Evolutionary conservation across 2,329 filamentous ascomycete genomes (phyloP).

Genomic region (Penicillium sp.): DNA sequence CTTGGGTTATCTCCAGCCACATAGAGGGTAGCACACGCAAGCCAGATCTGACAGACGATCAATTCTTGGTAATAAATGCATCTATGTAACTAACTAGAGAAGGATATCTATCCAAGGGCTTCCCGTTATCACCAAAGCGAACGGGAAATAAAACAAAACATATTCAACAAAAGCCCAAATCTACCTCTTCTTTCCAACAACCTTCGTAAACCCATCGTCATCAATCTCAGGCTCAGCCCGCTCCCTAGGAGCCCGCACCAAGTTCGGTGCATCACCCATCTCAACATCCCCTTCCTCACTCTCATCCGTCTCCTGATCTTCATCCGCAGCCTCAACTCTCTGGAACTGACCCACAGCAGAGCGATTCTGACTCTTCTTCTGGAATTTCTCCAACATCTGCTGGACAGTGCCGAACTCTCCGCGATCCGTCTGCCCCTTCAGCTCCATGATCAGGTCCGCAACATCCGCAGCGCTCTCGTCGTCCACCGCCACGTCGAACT

Average conservation of each 20-base stretch:
- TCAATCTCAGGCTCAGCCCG: conserved; percentile 69
- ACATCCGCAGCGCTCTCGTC: conserved; percentile 79
- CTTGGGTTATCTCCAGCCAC: background rate
- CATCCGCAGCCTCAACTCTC: conserved; percentile 42
- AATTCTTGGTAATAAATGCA: conserved; percentile 2
- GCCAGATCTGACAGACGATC: background rate
- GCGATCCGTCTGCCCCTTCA: conserved; percentile 62
- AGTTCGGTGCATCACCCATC: conserved; percentile 66
- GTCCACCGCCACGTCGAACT: conserved; percentile 90
- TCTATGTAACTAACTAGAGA: conserved; percentile 6
- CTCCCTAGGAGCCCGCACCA: conserved; percentile 58
- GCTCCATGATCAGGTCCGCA: conserved; percentile 67
- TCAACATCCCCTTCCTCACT: conserved; percentile 56
- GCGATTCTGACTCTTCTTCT: conserved; percentile 38
- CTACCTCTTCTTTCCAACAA: conserved; percentile 61
- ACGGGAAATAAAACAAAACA: background rate
- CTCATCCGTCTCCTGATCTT: conserved; percentile 57
- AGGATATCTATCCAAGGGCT: conserved; percentile 3
- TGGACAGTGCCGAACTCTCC: conserved; percentile 66
- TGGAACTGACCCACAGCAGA: conserved; percentile 37
- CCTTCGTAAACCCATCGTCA: conserved; percentile 77
- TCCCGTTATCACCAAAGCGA: background rate
- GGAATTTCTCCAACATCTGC: conserved; percentile 52
- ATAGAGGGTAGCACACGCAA: background rate
- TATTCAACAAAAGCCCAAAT: background rate